phyloP scores from a whole-genome alignment of 768 basidiomycete genomes.

The Phaeotremella skinneri region DNA sequence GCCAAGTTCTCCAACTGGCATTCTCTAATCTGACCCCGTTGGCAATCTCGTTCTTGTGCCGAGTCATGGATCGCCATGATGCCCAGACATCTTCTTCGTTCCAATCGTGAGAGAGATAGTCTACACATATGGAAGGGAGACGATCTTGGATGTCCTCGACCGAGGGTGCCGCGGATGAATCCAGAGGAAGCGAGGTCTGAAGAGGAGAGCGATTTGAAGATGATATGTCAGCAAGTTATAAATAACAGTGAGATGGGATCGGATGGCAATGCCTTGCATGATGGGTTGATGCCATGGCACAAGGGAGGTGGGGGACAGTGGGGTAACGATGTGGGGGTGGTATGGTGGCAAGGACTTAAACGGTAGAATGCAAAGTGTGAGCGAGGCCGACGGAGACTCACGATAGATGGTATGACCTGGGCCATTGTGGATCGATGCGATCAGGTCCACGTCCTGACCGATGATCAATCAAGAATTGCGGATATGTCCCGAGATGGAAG shows the following conservation, averaged over 20 bases:
- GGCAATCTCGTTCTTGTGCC: slow-evolving; percentile 95
- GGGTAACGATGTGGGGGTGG: slow-evolving; percentile 1
- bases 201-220: background rate
- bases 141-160: slow-evolving; percentile 65
- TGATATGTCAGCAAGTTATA: slow-evolving; percentile 11
- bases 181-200: slow-evolving; percentile 50
- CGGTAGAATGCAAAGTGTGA: too few relatives aligned
- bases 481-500: too few relatives aligned
- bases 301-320: slow-evolving; percentile 2
- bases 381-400: slow-evolving; percentile 18
- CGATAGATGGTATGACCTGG: slow-evolving; percentile 50
- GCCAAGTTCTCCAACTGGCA: slow-evolving; percentile 98
- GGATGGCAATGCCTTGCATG: slow-evolving; percentile 34
- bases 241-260: slow-evolving; percentile 1
- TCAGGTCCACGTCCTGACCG: too few relatives aligned
- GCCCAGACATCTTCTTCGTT: slow-evolving; percentile 97
- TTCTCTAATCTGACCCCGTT: slow-evolving; percentile 95
- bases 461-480: too few relatives aligned
- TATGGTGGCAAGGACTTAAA: background rate
- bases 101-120: slow-evolving; percentile 98
- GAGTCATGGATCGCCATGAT: slow-evolving; percentile 97
- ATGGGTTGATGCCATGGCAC: slow-evolving; percentile 21
- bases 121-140: slow-evolving; percentile 84
- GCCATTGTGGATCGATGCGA: slow-evolving; percentile 37
- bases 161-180: slow-evolving; percentile 50